Base-by-base conservation (phyloP, 106 monocot species). In the Agapanthus africanus region DNA sequence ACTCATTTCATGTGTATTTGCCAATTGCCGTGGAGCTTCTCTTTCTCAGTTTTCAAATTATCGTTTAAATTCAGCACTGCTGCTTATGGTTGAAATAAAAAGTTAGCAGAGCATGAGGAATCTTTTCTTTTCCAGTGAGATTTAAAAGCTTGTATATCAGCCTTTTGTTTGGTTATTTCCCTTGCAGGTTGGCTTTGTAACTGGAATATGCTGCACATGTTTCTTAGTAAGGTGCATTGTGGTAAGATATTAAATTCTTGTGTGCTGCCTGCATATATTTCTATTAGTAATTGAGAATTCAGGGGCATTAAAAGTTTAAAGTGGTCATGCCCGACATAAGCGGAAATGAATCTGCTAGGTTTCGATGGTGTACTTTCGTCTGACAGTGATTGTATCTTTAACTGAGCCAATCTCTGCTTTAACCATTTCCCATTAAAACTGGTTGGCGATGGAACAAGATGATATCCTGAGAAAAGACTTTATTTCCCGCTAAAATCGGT, bases 171-270 rank as follows among this genome's bases (percentile, higher is more conserved):
- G 46, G 46, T 47, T 47, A 47, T 15, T 47, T 59, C 11, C 50
- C 28, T 72, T 59, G 37, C 76, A 88, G 81, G 88, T 90, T 78
- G 79, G 77, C 47, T 80, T 72, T 52, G 72, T 90, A 6, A 78
- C 83, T 44, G 77, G 66, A 40, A 85, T 86, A 70, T 90, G 90
- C 70, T 66, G 74, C 65, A 57, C 72, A 40, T 86, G 85, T 65
- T 90, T 90, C 83, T 65, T 85, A 25, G 31, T 78, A 72, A 77
- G 85, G 15, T 85, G 80, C 71, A 41, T 85, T 31, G 65, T 80
- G 85, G 90, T 90, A 80, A 83, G 82, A 22, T 38, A 23, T 72
- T 46, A n/a, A 0, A 6, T 18, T 63, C 39, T 27, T 37, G 1
- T 60, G 23, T 7, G 33, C 32, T 15, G 0, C 21, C 47, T 47